A percentile compares a stretch with the other conserved stretches of the same genome.
phyloP scores from a whole-genome alignment of 352 stramenopile species.

The Peronospora tabacina region DNA sequence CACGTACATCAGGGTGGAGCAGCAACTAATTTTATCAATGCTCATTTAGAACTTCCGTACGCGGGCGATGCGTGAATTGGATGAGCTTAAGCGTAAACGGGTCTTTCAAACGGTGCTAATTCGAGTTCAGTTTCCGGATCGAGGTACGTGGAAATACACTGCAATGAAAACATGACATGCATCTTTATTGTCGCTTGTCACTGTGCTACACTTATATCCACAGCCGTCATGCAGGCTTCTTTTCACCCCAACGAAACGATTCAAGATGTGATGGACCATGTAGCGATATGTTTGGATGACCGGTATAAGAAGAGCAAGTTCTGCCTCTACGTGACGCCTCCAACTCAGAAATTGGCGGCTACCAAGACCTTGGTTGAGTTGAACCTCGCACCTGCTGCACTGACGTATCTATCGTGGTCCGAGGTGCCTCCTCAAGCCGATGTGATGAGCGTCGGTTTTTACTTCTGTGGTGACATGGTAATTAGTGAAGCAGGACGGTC shows the following conservation, averaged over 20 bases:
- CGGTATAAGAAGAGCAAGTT: constrained; percentile 30
- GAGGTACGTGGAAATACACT: constrained; percentile 34
- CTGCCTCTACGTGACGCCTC: constrained; percentile 76
- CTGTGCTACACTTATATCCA: constrained; percentile 3
- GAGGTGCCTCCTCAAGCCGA: constrained; percentile 20
- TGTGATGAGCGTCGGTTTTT: constrained; percentile 30
- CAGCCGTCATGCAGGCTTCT: constrained; percentile 69
- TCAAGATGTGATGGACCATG: constrained; percentile 57
- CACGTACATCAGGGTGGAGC: background rate
- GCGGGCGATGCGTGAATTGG: constrained; percentile 80
- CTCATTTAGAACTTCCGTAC: constrained; percentile 69
- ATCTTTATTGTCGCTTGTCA: background rate
- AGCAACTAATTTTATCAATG: constrained; percentile 9
- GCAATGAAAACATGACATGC: background rate
- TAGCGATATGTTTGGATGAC: constrained; percentile 41
- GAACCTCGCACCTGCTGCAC: constrained; percentile 66
- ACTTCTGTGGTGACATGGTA: constrained; percentile 58
- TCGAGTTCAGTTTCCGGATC: constrained; percentile 77
- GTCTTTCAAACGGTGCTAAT: constrained; percentile 72
- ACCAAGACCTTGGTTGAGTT: constrained; percentile 58
- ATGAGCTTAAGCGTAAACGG: constrained; percentile 78
- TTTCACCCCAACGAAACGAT: constrained; percentile 82
- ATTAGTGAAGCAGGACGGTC: constrained; percentile 1
- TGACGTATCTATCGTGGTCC: constrained; percentile 72
- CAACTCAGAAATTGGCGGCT: constrained; percentile 49